phyloP scores from a whole-genome alignment of 192 early-diverging fungal genomes.

The Entrophospora sp. region DNA sequence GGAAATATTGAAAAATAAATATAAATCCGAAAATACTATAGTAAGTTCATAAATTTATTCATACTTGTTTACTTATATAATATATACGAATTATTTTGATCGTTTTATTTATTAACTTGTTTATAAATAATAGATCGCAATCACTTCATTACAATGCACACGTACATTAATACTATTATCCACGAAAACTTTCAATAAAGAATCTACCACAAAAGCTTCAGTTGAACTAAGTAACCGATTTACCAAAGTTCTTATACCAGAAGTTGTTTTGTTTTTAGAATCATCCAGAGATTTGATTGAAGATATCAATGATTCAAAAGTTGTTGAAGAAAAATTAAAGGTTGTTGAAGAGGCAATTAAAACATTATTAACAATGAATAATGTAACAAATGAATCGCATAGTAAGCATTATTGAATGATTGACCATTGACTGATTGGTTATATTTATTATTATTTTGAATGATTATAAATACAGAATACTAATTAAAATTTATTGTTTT shows the following conservation, averaged over 20 bases:
- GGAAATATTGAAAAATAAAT: constrained; percentile 7
- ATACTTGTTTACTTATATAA: background rate
- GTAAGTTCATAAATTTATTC: background rate
- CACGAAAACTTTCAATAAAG: constrained; percentile 22
- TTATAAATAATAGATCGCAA: constrained; percentile 15
- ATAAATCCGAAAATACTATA: background rate
- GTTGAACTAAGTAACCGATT: constrained; percentile 22
- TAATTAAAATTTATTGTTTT: background rate
- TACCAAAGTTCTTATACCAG: constrained; percentile 26
- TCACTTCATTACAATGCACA: constrained; percentile 31
- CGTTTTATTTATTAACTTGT: too few relatives aligned
- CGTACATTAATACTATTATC: constrained; percentile 31
- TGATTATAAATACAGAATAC: background rate
- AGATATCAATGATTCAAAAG: background rate
- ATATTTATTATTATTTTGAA: background rate
- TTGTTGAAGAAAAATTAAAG: constrained; percentile 18
- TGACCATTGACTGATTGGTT: background rate
- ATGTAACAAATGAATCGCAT: constrained; percentile 25
- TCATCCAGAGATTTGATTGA: constrained; percentile 1
- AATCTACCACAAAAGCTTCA: background rate
- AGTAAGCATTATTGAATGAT: constrained; percentile 26
- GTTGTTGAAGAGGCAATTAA: constrained; percentile 41
- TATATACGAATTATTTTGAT: background rate
- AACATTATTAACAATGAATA: constrained; percentile 35
- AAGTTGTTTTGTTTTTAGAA: constrained; percentile 21